Base-by-base conservation (phyloP, 1,284 basidiomycete genomes). In the Malassezia yamatoensis region DNA sequence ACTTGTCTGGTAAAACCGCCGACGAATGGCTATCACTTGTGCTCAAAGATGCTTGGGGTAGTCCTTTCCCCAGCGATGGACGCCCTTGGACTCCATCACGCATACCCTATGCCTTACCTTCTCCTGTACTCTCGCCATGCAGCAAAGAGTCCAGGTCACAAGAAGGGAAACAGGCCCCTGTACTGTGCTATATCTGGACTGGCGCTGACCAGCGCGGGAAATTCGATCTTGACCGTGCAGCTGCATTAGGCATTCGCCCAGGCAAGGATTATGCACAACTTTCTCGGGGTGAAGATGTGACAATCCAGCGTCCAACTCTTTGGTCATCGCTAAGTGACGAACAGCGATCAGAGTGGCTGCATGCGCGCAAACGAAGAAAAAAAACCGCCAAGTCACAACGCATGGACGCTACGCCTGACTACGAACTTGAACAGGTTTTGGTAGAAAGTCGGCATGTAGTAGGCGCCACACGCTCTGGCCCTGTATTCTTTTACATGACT, bases 131-230 rank as follows among this genome's bases (percentile, higher is more conserved):
- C 2, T 18, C 38, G 12, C 36, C 38, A 8, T 29, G 4, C 29
- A 29, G 4, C 37, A 15, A 35, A 15, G n/a, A 24, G 38, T 49
- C 60, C 37, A 36, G 61, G 54, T 47, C 54, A 13, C 49, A 49
- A 16, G 45, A 49, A 18, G 43, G 43, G 9, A 54, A 48, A 8
- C 62, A 62, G 20, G 60, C 67, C 1, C 60, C 64, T 9, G 61
- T 70, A 0, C 40, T 71, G 0, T 76, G 77, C 20, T 94, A 90
- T 72, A 79, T 91, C 21, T 75, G 85, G 40, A 80, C 87, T 46
- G 88, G 88, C 0, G 87, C 89, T 0, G 79, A 79, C 2, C 78
- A 84, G 37, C 83, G 88, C 3, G 90, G 90, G n/a, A 89, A 87
- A 75, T 93, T 96, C 68, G 82, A 93, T 61, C 82, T 76, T 0